Conservation (phyloP, 148 eudicot genomes). For the Talinum fruticosum region DNA sequence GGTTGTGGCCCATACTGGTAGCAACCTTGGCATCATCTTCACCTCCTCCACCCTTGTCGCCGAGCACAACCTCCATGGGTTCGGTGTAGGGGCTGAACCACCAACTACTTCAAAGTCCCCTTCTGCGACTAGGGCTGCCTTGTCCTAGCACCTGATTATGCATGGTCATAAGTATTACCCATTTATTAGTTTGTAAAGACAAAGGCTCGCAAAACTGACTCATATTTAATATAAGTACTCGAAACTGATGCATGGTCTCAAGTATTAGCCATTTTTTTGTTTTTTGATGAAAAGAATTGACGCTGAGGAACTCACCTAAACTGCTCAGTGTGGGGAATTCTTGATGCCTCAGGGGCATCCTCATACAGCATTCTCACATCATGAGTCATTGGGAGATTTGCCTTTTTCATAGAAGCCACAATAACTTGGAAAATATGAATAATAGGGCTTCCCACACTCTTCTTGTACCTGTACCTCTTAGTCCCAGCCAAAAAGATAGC, state of each 20-base stretch:
- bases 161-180: background rate
- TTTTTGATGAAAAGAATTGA: background rate
- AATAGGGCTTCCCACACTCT: slow-evolving; percentile 69
- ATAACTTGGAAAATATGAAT: slow-evolving; percentile 68
- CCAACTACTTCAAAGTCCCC: slow-evolving; percentile 40
- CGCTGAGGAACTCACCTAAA: slow-evolving; percentile 46
- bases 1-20: slow-evolving; percentile 85
- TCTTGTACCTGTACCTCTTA: slow-evolving; percentile 67
- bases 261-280: too few species aligned
- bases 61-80: slow-evolving; percentile 78
- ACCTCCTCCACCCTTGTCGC: slow-evolving; percentile 80
- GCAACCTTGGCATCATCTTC: slow-evolving; percentile 64
- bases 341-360: slow-evolving; percentile 43
- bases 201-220: background rate
- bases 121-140: slow-evolving; percentile 76
- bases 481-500: slow-evolving; percentile 54
- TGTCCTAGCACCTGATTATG: slow-evolving; percentile 61
- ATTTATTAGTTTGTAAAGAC: background rate
- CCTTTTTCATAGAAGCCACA: slow-evolving; percentile 54
- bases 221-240: too few species aligned
- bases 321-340: slow-evolving; percentile 68
- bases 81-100: slow-evolving; percentile 19
- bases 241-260: too few species aligned
- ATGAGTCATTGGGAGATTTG: slow-evolving; percentile 49
- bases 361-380: slow-evolving; percentile 55